These are phyloP conservation scores for Fraxinus anomala DNA, from an alignment of 257 asterid species.

Conservation along the genomic window DNA sequence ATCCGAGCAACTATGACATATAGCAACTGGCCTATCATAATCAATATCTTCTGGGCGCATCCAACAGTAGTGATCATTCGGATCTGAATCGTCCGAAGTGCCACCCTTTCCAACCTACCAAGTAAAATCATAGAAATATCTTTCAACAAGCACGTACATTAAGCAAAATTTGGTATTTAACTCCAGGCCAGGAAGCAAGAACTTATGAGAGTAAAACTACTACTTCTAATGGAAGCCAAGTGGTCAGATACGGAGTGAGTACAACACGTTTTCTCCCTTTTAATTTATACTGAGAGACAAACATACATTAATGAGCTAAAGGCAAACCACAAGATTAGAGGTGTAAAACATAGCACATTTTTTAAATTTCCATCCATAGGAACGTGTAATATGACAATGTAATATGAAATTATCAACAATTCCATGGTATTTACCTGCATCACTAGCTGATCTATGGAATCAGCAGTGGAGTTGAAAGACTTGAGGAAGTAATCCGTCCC, in stretches of 20 bases:
- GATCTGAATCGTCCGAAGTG: conserved; percentile 55
- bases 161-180: not conserved
- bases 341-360: not conserved
- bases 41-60: conserved; percentile 94
- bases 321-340: not conserved
- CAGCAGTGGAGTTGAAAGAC: conserved; percentile 92
- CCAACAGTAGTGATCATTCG: conserved; percentile 95
- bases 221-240: not conserved
- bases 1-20: conserved; percentile 77
- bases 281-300: not conserved
- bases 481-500: conserved; percentile 94
- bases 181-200: not conserved
- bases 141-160: not conserved
- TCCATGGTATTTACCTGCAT: conserved; percentile 56
- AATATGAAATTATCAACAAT: not conserved
- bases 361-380: not conserved
- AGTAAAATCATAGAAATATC: conserved; percentile 16
- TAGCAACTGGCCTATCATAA: conserved; percentile 59
- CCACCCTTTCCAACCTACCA: conserved; percentile 85
- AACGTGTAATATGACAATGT: not conserved
- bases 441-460: conserved; percentile 60
- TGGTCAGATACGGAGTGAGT: not conserved
- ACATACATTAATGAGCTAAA: not conserved
- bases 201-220: not conserved
- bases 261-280: not conserved